Evolutionary conservation across 1,284 basidiomycete species (phyloP).

Genomic region (Rhizoctonia solani): DNA sequence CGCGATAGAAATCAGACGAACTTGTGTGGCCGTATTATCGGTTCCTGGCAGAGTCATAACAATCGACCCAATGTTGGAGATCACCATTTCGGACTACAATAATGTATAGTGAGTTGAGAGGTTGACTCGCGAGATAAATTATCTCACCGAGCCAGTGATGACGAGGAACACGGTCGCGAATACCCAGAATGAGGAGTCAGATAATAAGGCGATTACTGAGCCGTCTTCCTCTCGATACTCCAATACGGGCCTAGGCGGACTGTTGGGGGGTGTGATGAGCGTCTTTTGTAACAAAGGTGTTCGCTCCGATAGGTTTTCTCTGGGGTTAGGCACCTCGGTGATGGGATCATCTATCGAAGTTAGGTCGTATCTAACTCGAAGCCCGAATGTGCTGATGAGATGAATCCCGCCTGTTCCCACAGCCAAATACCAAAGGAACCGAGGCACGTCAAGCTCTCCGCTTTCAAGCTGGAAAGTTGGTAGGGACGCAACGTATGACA

Average conservation of each 20-base stretch:
- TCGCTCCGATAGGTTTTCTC: slow-evolving; percentile 6
- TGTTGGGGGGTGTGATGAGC: slow-evolving; percentile 49
- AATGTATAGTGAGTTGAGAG: neutral
- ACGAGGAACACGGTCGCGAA: slow-evolving; percentile 52
- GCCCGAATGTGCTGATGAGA: slow-evolving; percentile 55
- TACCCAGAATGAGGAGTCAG: slow-evolving; percentile 64
- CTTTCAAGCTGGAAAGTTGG: slow-evolving; percentile 56
- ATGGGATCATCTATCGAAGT: neutral
- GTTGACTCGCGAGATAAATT: neutral
- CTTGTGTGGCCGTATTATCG: slow-evolving; percentile 53
- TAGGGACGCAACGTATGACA: slow-evolving; percentile 64
- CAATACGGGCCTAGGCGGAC: slow-evolving; percentile 13
- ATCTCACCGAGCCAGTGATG: slow-evolving; percentile 54
- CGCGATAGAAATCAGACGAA: slow-evolving; percentile 67
- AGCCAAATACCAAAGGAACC: slow-evolving; percentile 62
- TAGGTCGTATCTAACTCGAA: slow-evolving; percentile 43
- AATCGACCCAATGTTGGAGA: slow-evolving; percentile 76
- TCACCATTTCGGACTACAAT: slow-evolving; percentile 74
- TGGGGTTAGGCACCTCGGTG: slow-evolving; percentile 7
- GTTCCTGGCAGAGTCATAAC: slow-evolving; percentile 61
- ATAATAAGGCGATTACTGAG: slow-evolving; percentile 54
- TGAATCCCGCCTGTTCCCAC: slow-evolving; percentile 58
- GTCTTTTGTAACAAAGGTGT: slow-evolving; percentile 49
- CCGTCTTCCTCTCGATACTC: slow-evolving; percentile 38
- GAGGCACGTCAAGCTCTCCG: slow-evolving; percentile 58